Evolutionary conservation across 148 eudicot genomes (phyloP).

Genomic region (Selenicereus undatus): DNA sequence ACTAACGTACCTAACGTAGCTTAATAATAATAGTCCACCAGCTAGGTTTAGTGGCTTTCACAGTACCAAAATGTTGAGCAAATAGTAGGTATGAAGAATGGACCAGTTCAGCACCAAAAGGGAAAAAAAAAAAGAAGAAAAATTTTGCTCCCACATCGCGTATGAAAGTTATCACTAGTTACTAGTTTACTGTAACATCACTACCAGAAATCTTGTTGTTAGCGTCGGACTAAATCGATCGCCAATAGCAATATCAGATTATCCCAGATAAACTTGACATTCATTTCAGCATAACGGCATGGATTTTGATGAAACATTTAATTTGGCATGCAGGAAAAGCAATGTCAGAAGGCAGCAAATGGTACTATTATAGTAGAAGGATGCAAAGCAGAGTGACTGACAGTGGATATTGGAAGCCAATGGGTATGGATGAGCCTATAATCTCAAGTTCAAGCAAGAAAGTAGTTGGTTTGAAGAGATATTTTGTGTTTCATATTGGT

Average conservation of each 20-base stretch:
- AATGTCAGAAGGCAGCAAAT: conserved; percentile 64
- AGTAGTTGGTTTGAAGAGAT: conserved; percentile 57
- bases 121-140: not conserved
- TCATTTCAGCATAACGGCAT: not conserved
- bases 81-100: not conserved
- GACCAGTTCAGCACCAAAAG: not conserved
- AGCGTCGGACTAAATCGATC: too few relatives aligned
- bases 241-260: too few relatives aligned
- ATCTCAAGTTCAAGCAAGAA: conserved; percentile 34
- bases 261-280: not conserved
- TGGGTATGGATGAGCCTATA: conserved; percentile 61
- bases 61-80: conserved; percentile 3
- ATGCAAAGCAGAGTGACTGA: conserved; percentile 45
- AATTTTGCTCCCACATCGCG: not conserved
- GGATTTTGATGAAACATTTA: not conserved
- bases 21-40: not conserved
- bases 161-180: not conserved
- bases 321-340: conserved; percentile 58
- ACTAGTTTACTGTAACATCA: too few relatives aligned
- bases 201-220: too few relatives aligned
- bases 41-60: conserved; percentile 2
- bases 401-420: conserved; percentile 68
- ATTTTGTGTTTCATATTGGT: conserved; percentile 54
- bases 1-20: not conserved
- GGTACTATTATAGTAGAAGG: conserved; percentile 84